Evolutionary conservation across 441 rosid species (phyloP).

Genomic region (Populus tomentosa): DNA sequence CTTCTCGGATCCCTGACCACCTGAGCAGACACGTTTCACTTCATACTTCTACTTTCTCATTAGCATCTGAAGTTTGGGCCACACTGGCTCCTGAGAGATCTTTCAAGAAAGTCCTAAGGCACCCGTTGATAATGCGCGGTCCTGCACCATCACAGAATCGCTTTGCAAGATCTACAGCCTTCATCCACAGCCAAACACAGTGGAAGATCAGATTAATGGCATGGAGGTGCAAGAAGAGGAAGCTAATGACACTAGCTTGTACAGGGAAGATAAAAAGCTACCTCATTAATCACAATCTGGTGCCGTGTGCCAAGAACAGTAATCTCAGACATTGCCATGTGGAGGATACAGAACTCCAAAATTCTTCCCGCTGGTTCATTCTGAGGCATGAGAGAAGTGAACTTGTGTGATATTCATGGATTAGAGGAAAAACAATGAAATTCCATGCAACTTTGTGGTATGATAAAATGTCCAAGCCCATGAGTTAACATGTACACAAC

Average conservation of each 20-base stretch:
- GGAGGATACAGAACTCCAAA: constrained; percentile 84
- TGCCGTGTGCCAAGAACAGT: constrained; percentile 74
- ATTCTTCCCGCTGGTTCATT: constrained; percentile 78
- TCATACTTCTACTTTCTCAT: constrained; percentile 40
- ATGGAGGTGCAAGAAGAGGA: not conserved
- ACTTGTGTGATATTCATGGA: not conserved
- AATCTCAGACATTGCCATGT: constrained; percentile 91
- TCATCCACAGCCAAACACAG: constrained; percentile 10
- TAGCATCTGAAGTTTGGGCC: constrained; percentile 28
- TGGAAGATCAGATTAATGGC: not conserved
- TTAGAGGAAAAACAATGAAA: not conserved
- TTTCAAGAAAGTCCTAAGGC: constrained; percentile 77
- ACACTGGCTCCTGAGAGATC: constrained; percentile 29
- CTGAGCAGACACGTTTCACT: constrained; percentile 1
- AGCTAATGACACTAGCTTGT: not conserved
- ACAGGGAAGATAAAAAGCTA: not conserved
- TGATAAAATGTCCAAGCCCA: not conserved
- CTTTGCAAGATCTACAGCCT: constrained; percentile 96
- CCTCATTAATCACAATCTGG: constrained; percentile 96
- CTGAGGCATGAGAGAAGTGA: constrained; percentile 34
- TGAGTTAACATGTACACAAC: not conserved
- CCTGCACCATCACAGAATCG: constrained; percentile 94
- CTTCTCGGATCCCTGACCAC: not conserved
- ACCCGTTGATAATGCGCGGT: constrained; percentile 84
- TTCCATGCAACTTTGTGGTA: not conserved